A percentile compares a stretch with the other conserved stretches of the same genome.
Conservation (phyloP, 1,284 basidiomycete species). For the Microbotryum intermedium region DNA sequence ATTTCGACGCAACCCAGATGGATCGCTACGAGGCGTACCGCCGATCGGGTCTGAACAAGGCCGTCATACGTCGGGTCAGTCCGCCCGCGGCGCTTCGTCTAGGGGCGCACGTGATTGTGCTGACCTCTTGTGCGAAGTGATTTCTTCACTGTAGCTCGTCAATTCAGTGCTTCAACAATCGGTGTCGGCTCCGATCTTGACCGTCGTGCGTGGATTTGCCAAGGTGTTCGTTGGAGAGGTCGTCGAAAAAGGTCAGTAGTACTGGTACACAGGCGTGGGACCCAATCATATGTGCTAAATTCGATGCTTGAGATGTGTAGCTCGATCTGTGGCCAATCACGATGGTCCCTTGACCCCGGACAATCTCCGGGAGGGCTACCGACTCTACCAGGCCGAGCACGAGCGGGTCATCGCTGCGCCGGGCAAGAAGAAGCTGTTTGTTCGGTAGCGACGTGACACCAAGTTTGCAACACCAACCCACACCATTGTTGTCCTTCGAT, state of each 20-base stretch:
- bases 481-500: too few relatives aligned
- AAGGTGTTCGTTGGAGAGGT: constrained; percentile 92
- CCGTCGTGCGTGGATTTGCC: constrained; percentile 75
- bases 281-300: neutral
- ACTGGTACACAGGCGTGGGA: neutral
- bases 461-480: too few relatives aligned
- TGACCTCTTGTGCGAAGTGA: neutral
- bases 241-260: constrained; percentile 63
- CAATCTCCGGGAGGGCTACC: constrained; percentile 77
- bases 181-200: constrained; percentile 73
- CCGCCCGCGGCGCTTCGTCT: neutral
- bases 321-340: constrained; percentile 63
- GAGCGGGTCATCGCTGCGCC: constrained; percentile 8
- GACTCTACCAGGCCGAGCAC: constrained; percentile 59
- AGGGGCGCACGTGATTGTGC: neutral
- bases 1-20: constrained; percentile 71
- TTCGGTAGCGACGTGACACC: constrained; percentile 1
- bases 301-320: constrained; percentile 41
- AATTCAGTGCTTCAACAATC: constrained; percentile 67
- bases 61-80: constrained; percentile 64
- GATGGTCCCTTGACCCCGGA: constrained; percentile 72
- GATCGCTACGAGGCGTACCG: constrained; percentile 81
- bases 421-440: constrained; percentile 24
- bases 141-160: constrained; percentile 53
- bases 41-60: constrained; percentile 70